These are phyloP conservation scores for Cylindrotheca closterium DNA, from an alignment of 108 stramenopile species.

Conservation along the genomic window DNA sequence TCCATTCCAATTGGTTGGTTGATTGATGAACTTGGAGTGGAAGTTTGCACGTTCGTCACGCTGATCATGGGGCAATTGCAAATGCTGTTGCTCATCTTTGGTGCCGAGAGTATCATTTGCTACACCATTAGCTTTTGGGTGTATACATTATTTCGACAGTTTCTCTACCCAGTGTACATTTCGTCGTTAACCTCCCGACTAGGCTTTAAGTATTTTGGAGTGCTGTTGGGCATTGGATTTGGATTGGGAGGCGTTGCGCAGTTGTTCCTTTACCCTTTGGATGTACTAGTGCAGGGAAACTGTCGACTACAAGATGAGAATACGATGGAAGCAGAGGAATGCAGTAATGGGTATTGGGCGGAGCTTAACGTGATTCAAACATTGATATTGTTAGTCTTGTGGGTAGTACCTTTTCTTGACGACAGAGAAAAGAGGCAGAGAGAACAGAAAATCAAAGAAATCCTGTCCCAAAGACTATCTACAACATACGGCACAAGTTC, in stretches of 20 bases:
- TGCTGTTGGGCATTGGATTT: slow-evolving; percentile 54
- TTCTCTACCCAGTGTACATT: slow-evolving; percentile 54
- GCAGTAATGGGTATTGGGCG: slow-evolving; percentile 17
- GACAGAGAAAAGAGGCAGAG: neutral
- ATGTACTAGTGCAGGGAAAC: slow-evolving; percentile 12
- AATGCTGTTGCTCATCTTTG: slow-evolving; percentile 32
- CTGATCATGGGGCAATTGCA: slow-evolving; percentile 37
- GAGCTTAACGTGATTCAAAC: slow-evolving; percentile 14
- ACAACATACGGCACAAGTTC: too few relatives aligned
- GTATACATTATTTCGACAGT: slow-evolving; percentile 50
- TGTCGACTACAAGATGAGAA: slow-evolving; percentile 10
- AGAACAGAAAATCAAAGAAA: slow-evolving; percentile 1
- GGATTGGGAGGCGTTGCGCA: slow-evolving; percentile 41
- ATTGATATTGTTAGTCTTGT: neutral
- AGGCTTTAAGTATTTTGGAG: slow-evolving; percentile 68
- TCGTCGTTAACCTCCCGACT: slow-evolving; percentile 46
- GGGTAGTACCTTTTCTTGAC: slow-evolving; percentile 17
- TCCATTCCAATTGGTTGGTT: slow-evolving; percentile 39
- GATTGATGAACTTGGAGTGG: slow-evolving; percentile 49
- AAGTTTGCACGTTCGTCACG: slow-evolving; percentile 29
- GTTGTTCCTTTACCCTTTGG: slow-evolving; percentile 23
- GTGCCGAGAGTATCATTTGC: neutral
- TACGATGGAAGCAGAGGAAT: neutral
- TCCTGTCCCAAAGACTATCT: too few relatives aligned
- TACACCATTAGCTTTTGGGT: slow-evolving; percentile 35